Evolutionary conservation across 805 yeast species (phyloP), one percentile per base, ranked within the genome.

Genomic region (Nakazawaea ambrosiae): DNA sequence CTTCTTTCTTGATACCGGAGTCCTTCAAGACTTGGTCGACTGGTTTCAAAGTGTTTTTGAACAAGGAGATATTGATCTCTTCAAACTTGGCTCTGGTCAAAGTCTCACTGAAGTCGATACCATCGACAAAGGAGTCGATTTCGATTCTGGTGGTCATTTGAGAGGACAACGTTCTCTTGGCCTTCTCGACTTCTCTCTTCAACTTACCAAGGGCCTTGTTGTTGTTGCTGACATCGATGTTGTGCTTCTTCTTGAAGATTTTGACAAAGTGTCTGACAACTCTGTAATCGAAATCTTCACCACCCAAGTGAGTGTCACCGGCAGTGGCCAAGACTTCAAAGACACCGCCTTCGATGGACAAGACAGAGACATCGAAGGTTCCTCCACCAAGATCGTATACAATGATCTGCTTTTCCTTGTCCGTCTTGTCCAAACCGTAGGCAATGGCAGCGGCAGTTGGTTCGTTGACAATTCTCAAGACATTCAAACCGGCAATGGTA

Each of bases 391-490:
- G 75, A 65, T 88, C 97, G 62, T 85, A 88, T 40, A 88, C 94
- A 56, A 88, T 78, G 49, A 88, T 86, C 64, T 88, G 89, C 54
- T 83, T 84, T 66, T 88, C 97, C 47, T 75, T 82, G 27, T 78
- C 81, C 45, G 77, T 72, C 59, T 81, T 78, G 61, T 86, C 95
- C 50, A 89, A 71, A 58, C 97, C 97, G 66, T 88, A 88, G 47
- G 97, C 97, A 64, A 88, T 86, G 39, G 97, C 97, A 49, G 97
- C 97, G 33, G 97, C 97, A 43, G 97, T 88, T 54, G 95, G 95
- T 71, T 85, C 95, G 61, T 85, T 85, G 45, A 85, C 90, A 51
- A 85, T 85, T 73, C 95, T 81, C 63, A 85, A 69, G 47, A 85
- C 86, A 60, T 81, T 84, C 59, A 85, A 71, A 53, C 95, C 95